A percentile compares a stretch with the other conserved stretches of the same genome.
Evolutionary conservation across 2,329 filamentous ascomycete genomes (phyloP).

Genomic region (Botryosphaeria dothidea): DNA sequence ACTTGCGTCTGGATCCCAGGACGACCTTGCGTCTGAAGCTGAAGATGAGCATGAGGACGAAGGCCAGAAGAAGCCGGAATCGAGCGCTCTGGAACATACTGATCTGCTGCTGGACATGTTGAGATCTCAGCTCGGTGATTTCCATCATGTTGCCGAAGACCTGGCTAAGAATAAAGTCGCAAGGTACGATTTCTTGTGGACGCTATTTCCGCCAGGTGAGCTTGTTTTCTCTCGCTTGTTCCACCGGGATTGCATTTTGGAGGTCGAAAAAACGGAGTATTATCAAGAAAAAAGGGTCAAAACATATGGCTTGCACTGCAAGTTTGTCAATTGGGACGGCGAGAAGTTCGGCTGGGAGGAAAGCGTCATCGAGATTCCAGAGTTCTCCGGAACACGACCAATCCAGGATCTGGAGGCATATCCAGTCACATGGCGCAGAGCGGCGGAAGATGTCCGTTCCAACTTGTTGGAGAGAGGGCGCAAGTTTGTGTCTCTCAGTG

Average conservation of each 20-base stretch:
- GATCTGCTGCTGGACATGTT: too few species aligned
- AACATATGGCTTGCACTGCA: constrained; percentile 17
- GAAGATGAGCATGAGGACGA: too few species aligned
- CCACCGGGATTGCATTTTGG: constrained; percentile 21
- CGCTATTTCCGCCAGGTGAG: constrained; percentile 23
- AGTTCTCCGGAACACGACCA: constrained; percentile 25
- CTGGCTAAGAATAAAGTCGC: too few species aligned
- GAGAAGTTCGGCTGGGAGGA: constrained; percentile 26
- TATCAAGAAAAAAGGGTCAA: background rate
- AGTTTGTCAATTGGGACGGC: constrained; percentile 30
- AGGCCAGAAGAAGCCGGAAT: too few species aligned
- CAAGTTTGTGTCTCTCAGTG: constrained; percentile 27
- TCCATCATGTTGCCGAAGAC: too few species aligned
- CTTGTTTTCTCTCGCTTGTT: constrained; percentile 22
- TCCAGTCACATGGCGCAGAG: constrained; percentile 23
- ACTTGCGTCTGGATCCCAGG: too few species aligned
- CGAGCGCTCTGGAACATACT: too few species aligned
- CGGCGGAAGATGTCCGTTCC: constrained; percentile 23
- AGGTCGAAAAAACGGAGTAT: constrained; percentile 24
- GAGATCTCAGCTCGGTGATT: too few species aligned
- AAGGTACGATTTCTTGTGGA: constrained; percentile 23
- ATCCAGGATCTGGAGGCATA: constrained; percentile 25
- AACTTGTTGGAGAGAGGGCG: constrained; percentile 25
- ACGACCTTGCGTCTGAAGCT: too few species aligned
- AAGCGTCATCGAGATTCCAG: constrained; percentile 21